Percentiles rank a stretch among this genome's conserved stretches.
phyloP scores from a whole-genome alignment of 2,329 filamentous ascomycete species.

The Fusarium euwallaceae region DNA sequence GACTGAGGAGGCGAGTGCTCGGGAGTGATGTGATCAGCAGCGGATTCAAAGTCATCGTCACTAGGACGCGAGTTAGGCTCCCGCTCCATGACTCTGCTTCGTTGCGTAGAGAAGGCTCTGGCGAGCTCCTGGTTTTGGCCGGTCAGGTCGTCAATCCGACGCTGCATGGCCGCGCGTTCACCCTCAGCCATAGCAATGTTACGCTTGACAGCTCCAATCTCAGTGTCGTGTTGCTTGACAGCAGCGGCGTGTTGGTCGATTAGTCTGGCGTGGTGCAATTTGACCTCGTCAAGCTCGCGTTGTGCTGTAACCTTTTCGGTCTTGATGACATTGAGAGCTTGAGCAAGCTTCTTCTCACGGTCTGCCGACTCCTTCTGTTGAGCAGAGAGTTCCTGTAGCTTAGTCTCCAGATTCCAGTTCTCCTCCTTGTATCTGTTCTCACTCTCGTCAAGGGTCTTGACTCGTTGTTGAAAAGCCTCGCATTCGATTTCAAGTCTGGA shows the following conservation, averaged over 20 bases:
- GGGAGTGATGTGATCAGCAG: constrained; percentile 78
- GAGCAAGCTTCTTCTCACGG: constrained; percentile 84
- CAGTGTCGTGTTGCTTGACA: constrained; percentile 88
- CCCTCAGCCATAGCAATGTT: constrained; percentile 82
- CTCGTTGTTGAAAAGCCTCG: constrained; percentile 81
- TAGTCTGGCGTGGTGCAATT: constrained; percentile 81
- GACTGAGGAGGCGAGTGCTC: constrained; percentile 93
- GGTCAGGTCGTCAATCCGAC: constrained; percentile 88
- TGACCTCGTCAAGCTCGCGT: constrained; percentile 92
- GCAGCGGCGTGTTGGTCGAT: constrained; percentile 82
- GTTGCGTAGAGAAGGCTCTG: constrained; percentile 80
- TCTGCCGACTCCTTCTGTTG: constrained; percentile 82
- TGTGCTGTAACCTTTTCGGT: constrained; percentile 83
- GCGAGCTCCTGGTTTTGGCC: constrained; percentile 93
- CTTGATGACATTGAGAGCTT: constrained; percentile 76
- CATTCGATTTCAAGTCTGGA: constrained; percentile 85
- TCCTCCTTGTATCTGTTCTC: constrained; percentile 98
- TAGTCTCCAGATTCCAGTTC: constrained; percentile 97
- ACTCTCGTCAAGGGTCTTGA: constrained; percentile 89
- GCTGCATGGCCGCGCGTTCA: constrained; percentile 82
- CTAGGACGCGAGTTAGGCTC: constrained; percentile 70
- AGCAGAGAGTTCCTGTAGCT: constrained; percentile 84
- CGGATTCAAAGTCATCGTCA: constrained; percentile 74
- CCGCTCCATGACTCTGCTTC: constrained; percentile 75
- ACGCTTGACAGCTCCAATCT: constrained; percentile 85